Conservation (phyloP, 2,329 filamentous ascomycete genomes). For the Aaosphaeria arxii region DNA sequence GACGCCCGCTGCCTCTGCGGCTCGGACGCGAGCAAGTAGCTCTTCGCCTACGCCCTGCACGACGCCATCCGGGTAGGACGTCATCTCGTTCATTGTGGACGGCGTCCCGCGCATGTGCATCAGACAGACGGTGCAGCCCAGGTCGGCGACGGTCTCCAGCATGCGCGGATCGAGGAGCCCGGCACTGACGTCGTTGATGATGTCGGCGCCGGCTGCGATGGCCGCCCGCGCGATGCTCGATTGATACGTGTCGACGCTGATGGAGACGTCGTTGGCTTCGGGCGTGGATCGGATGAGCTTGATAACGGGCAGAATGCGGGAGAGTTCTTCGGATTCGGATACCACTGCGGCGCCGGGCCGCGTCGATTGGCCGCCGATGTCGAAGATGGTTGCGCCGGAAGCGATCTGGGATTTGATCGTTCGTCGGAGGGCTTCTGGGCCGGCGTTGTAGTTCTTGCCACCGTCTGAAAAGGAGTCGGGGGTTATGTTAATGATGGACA, state of each 20-base stretch:
- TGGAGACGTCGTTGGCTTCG: constrained; percentile 61
- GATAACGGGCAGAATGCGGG: constrained; percentile 78
- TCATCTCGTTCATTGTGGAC: constrained; percentile 69
- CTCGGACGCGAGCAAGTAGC: constrained; percentile 66
- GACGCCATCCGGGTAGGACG: constrained; percentile 64
- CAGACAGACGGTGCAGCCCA: constrained; percentile 75
- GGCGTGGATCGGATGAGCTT: constrained; percentile 66
- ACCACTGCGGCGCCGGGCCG: constrained; percentile 72
- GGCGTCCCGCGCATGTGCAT: constrained; percentile 96
- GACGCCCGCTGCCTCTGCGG: constrained; percentile 78
- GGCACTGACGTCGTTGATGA: constrained; percentile 92
- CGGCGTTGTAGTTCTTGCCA: constrained; percentile 51
- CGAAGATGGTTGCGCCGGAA: constrained; percentile 77
- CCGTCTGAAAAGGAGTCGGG: constrained; percentile 98
- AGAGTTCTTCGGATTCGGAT: constrained; percentile 68
- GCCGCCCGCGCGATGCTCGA: constrained; percentile 76
- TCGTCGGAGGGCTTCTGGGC: constrained; percentile 49
- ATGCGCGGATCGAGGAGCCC: constrained; percentile 76
- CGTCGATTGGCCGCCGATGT: constrained; percentile 91
- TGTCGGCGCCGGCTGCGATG: constrained; percentile 75
- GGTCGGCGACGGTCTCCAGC: constrained; percentile 73
- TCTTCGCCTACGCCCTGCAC: constrained; percentile 65
- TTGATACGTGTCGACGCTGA: constrained; percentile 92
- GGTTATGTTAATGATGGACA: constrained; percentile 93
- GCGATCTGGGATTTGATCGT: constrained; percentile 63